A percentile compares a stretch with the other conserved stretches of the same genome.
These are phyloP conservation scores for Caryopteris hybrid DNA, from an alignment of 305 asterid genomes.

Conservation along the genomic window DNA sequence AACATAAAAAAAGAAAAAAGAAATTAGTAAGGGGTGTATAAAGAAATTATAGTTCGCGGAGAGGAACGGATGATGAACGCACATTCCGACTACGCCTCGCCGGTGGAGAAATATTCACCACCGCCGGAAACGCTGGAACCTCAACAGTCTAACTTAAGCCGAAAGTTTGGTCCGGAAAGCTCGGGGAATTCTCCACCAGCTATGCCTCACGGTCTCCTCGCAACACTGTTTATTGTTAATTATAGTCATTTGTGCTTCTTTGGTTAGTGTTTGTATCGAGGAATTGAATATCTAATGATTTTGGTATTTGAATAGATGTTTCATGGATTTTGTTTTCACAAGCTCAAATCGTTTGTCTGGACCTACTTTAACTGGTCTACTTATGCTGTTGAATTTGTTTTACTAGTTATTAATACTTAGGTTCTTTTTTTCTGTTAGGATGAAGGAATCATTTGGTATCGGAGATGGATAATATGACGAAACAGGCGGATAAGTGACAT, in stretches of 20 bases:
- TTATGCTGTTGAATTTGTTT: not conserved
- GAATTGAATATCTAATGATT: not conserved
- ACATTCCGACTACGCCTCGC: constrained; percentile 54
- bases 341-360: no score
- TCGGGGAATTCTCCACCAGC: constrained; percentile 78
- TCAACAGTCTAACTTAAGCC: constrained; percentile 55
- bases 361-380: no score
- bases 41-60: no score
- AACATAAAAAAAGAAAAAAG: no score
- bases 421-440: not conserved
- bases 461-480: constrained; percentile 86
- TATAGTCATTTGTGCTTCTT: not conserved
- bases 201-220: constrained; percentile 74
- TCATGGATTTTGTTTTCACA: no score
- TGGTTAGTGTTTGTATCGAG: not conserved
- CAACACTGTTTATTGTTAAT: constrained; percentile 5
- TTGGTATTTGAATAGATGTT: no score
- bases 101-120: constrained; percentile 46
- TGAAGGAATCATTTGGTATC: constrained; percentile 70
- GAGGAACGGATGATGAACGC: no score
- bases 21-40: no score
- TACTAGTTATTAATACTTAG: not conserved
- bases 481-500: constrained; percentile 73
- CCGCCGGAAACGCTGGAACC: constrained; percentile 43
- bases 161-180: constrained; percentile 71